Evolutionary conservation across 306 rosid species (phyloP), one percentile per base, ranked within the genome.

Genomic region (Cajanus cajan): DNA sequence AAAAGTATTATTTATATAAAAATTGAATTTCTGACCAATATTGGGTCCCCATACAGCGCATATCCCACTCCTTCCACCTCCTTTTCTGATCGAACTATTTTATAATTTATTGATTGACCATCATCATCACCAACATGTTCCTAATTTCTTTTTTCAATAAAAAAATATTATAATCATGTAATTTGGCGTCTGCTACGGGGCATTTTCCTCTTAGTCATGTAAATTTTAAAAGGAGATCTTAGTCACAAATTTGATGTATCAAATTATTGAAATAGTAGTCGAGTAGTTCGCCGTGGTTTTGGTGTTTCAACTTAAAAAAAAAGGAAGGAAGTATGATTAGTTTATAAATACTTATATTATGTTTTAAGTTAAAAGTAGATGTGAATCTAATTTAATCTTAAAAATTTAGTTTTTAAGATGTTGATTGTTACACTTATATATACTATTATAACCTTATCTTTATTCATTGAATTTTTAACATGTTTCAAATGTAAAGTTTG

Each of bases 1-100:
- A 58, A 58, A 73, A 72, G n/a, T n/a, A n/a, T 25, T 58, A 25
- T 25, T 7, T 50, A 16, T 18, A 12, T 11, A 0, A 4, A 11
- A 9, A 19, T 6, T 1, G 21, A 12, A 7, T 39, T 71, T 39
- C 66, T 44, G 33, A 39, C 37, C 1, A 8, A 25, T 61, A 55
- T 10, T 37, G 50, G 81, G 67, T 68, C 77, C 67, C 2, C 48
- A 16, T 82, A 47, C 59, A 41, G 55, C 63, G 21, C 79, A 81
- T 24, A 50, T 33, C 39, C 66, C 63, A 70, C 62, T 59, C 36
- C 5, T 4, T 57, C 34, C 58, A 4, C 54, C 8, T 8, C 13
- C 10, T 33, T 31, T 41, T 64, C 6, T 47, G 18, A 10, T 76
- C 63, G 36, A 14, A 54, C 59, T 69, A 55, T 16, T 78, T n/a